phyloP scores from a whole-genome alignment of 768 basidiomycete genomes.

The Strobilomyces dryophilus region DNA sequence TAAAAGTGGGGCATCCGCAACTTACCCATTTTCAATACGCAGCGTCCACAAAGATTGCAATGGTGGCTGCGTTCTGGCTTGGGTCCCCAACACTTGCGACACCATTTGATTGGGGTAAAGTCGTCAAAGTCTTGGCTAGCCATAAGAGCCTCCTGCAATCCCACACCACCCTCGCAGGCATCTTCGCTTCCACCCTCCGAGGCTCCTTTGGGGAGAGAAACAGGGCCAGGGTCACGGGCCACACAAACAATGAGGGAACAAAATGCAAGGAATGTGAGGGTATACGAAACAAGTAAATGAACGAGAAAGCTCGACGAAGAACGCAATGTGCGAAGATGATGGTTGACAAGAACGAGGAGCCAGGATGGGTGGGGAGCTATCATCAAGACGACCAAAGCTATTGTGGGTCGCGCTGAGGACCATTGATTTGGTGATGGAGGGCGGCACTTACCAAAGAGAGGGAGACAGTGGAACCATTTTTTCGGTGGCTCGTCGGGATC shows the following conservation, averaged over 20 bases:
- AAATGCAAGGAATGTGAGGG: conserved; percentile 64
- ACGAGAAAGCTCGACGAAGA: conserved; percentile 42
- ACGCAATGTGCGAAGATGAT: conserved; percentile 55
- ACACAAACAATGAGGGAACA: conserved; percentile 72
- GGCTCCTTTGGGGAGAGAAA: conserved; percentile 27
- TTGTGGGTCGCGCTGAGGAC: conserved; percentile 3
- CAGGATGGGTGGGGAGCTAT: conserved; percentile 73
- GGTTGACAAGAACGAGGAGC: conserved; percentile 61
- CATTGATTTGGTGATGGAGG: not conserved
- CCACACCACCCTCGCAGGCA: conserved; percentile 39
- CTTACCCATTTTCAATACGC: conserved; percentile 83
- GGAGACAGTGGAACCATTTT: conserved; percentile 56
- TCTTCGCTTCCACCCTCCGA: conserved; percentile 27
- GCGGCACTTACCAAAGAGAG: conserved; percentile 46
- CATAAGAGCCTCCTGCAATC: conserved; percentile 60
- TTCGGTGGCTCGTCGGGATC: conserved; percentile 37
- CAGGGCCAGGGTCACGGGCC: conserved; percentile 71
- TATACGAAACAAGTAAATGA: conserved; percentile 59
- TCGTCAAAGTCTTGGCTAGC: conserved; percentile 47
- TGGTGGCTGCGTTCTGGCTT: conserved; percentile 82
- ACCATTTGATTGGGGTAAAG: conserved; percentile 62
- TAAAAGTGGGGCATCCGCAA: not conserved
- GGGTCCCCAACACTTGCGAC: conserved; percentile 72
- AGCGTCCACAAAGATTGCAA: conserved; percentile 68
- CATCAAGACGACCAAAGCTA: conserved; percentile 53